A percentile compares a stretch with the other conserved stretches of the same genome.
phyloP scores from a whole-genome alignment of 257 asterid species.

The Prunella vulgaris region DNA sequence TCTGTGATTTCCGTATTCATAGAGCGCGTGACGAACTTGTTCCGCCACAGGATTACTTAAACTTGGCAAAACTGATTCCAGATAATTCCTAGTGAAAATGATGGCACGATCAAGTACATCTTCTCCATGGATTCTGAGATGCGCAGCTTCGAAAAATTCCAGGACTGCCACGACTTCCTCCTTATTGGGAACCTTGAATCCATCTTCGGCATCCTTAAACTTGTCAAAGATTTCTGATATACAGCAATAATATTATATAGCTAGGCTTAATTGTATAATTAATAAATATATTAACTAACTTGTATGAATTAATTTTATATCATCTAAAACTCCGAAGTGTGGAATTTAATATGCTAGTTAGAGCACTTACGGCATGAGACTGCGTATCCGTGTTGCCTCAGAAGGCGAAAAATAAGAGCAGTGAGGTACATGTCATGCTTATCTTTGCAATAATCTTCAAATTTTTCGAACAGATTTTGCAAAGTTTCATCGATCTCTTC shows the following conservation, averaged over 20 bases:
- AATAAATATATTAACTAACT: too few species aligned
- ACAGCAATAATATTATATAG: too few species aligned
- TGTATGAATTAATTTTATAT: too few species aligned
- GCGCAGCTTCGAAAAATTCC: conserved; percentile 36
- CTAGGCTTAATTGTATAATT: too few species aligned
- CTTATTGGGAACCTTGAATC: neutral
- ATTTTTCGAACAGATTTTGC: neutral
- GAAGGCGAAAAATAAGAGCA: neutral
- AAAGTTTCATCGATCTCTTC: neutral
- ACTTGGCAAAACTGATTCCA: conserved; percentile 18
- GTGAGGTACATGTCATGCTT: neutral
- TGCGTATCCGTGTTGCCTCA: neutral
- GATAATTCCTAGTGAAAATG: conserved; percentile 3
- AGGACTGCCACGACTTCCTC: conserved; percentile 1
- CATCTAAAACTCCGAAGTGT: too few species aligned
- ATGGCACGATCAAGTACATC: conserved; percentile 28
- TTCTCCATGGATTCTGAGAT: conserved; percentile 33
- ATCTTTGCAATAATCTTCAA: neutral
- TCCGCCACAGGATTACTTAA: neutral
- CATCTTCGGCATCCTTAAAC: conserved; percentile 20
- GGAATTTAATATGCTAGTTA: too few species aligned
- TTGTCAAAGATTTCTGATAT: conserved; percentile 19
- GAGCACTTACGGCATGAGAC: neutral
- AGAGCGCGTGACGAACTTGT: conserved; percentile 22
- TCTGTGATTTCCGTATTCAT: conserved; percentile 7